Evolutionary conservation across 441 rosid genomes (phyloP), one percentile per base, ranked within the genome.

Genomic region (Adansonia grandidieri): DNA sequence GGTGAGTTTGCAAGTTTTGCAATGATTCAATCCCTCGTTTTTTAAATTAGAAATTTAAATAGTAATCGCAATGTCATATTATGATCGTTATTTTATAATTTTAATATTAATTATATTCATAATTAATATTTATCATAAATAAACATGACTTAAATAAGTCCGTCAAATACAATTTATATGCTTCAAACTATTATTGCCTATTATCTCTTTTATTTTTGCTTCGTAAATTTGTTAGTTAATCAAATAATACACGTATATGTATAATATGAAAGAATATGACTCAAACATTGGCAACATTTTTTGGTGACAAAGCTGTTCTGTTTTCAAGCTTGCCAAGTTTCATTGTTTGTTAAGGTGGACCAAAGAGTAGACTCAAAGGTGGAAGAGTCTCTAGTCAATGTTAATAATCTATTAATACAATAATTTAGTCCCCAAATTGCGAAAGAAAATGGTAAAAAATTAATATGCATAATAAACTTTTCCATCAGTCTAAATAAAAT

Each of bases 1-100:
- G 97, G 97, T 92, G 78, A 75, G 32, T 28, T 28, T 28, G 1
- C 32, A 28, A 2, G 57, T 45, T 67, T 67, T 8, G 5, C 20
- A 15, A 40, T 42, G 24, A 13, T 64, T 22, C 10, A 15, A 6
- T 9, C 5, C 28, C 65, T 13, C 40, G 6, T 37, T 66, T 24
- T 66, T 66, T 6, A 65, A 56, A 56, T 0, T n/a, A n/a, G 6
- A 28, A 28, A 28, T 28, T 28, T 28, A 28, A 28, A 28, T 28
- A 2, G 2, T 28, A 28, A 28, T 28, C 32, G 2, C 32, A 1
- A 2, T 28, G 2, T 2, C 1, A 28, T 28, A 28, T 28, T 28
- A 28, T 2, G 2, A 28, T 28, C 32, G 2, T 28, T 28, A 28
- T 28, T 28, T 28, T 28, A 28, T 28, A 28, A 28, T 28, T 28